Base-by-base conservation (phyloP, 2,329 filamentous ascomycete species). In the Fusarium pseudograminearum region DNA sequence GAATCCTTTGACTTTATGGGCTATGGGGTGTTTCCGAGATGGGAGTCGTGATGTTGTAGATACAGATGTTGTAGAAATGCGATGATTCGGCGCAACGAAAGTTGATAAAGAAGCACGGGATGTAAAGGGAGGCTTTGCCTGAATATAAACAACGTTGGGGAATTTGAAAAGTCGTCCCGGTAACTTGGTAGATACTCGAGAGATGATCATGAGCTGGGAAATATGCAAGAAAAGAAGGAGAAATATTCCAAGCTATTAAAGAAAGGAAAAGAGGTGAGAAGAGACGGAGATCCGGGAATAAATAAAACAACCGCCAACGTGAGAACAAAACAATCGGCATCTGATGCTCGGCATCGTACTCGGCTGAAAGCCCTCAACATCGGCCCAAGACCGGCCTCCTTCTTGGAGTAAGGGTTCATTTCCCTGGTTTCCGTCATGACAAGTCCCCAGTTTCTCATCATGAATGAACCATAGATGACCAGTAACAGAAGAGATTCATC, bases 181-280 rank as follows among this genome's bases (percentile, higher is more conserved):
- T 55, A 74, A 63, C 50, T 53, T 67, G 52, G 63, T 33, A 61
- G 51, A 54, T 47, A 51, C 48, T 66, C 50, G 68, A 46, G 59
- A 56, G 51, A 62, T 55, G 33, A 70, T 57, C 73, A 75, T 75
- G 57, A 67, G 71, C 56, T 65, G 61, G 52, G 34, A 52, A 59
- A 60, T 51, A 52, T 44, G 45, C 38, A 31, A 18, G 52, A 42
- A 22, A 47, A 41, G 40, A 53, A 24, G 26, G 11, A 69, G 51
- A 38, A 31, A 44, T 65, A 61, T 28, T 40, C 47, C 7, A 55
- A 38, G 34, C 15, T 40, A 42, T 38, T 46, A 44, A 40, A 41
- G 24, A 45, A 26, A 26, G 33, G 33, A 36, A 42, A 34, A 30
- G 15, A 30, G 24, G 31, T 16, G 16, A 24, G 31, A 40, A 47